A percentile compares a stretch with the other conserved stretches of the same genome.
Evolutionary conservation across 2,329 filamentous ascomycete genomes (phyloP).

Genomic region (Cordyceps javanica): DNA sequence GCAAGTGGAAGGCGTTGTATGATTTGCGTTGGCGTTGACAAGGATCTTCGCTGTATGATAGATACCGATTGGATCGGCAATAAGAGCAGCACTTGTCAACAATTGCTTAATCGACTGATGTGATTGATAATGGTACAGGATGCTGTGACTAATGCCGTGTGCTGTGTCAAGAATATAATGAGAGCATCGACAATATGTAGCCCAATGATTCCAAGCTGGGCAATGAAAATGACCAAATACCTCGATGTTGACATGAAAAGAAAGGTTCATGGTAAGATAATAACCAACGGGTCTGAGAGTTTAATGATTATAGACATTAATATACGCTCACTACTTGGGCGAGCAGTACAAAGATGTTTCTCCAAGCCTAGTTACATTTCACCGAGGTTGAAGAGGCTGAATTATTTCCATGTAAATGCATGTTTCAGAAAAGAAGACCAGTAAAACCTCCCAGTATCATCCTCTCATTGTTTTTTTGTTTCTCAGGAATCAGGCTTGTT

Average conservation of each 20-base stretch:
- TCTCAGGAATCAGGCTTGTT: no score
- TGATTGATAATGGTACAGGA: background rate
- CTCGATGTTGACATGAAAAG: no score
- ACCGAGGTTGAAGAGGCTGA: background rate
- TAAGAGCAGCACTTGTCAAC: constrained; percentile 8
- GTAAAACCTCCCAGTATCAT: background rate
- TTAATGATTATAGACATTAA: background rate
- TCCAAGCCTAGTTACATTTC: background rate
- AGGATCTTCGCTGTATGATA: constrained; percentile 9
- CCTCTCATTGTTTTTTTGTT: no score
- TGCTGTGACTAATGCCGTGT: background rate
- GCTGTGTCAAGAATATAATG: no score
- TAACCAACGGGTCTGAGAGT: background rate
- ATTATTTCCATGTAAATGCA: no score
- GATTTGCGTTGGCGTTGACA: constrained; percentile 4
- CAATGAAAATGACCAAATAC: no score
- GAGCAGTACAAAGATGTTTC: background rate
- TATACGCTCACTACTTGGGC: background rate
- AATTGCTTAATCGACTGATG: background rate
- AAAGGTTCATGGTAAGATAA: no score
- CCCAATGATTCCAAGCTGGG: no score
- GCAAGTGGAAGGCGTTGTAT: constrained; percentile 9
- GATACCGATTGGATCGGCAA: constrained; percentile 11
- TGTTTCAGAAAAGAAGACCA: constrained; percentile 4
- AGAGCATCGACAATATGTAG: no score